Percentiles rank a stretch among this genome's conserved stretches.
These are phyloP conservation scores for Tricholoma saponaceum DNA, from an alignment of 768 basidiomycete genomes.

Conservation along the genomic window DNA sequence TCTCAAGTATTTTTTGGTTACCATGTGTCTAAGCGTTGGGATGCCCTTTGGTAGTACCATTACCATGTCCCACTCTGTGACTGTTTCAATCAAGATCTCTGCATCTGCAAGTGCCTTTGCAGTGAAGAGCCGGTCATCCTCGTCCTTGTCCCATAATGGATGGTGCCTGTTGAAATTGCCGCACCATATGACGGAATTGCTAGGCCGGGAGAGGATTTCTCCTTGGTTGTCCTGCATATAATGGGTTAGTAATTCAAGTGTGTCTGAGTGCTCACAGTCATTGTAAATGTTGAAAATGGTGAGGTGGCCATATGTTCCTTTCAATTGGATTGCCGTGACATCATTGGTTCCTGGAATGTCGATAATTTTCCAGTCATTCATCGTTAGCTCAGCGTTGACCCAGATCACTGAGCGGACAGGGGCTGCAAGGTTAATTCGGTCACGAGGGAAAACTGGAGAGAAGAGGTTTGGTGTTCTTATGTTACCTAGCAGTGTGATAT, in stretches of 20 bases:
- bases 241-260: not conserved
- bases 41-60: no score
- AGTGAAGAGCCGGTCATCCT: not conserved
- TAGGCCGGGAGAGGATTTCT: not conserved
- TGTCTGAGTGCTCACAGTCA: not conserved
- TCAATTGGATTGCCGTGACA: not conserved
- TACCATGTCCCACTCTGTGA: no score
- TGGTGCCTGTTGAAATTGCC: constrained; percentile 1
- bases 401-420: not conserved
- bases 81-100: no score
- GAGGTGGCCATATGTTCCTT: not conserved
- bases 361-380: not conserved
- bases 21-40: no score
- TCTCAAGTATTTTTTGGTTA: no score
- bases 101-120: no score
- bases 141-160: not conserved
- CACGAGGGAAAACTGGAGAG: no score
- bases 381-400: not conserved
- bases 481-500: no score
- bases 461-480: no score
- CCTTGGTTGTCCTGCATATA: constrained; percentile 2
- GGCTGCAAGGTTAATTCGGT: no score
- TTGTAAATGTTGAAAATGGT: not conserved
- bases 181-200: not conserved
- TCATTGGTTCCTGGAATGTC: not conserved